phyloP scores from a whole-genome alignment of 2,329 filamentous ascomycete species.

The Xylaria sp. region DNA sequence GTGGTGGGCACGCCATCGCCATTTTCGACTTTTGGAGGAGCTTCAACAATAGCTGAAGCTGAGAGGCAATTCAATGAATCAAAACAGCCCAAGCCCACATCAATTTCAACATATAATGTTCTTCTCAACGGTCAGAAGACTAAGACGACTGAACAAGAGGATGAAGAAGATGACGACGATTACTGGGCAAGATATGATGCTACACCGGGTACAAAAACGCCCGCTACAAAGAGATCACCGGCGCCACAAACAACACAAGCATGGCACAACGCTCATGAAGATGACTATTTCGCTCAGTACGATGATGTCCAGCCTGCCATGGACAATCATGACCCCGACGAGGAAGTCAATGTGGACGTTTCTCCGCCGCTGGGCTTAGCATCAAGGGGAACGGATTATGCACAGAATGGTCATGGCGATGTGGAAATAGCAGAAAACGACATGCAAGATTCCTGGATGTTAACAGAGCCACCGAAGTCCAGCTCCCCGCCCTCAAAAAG shows the following conservation, averaged over 20 bases:
- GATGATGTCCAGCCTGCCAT: constrained; percentile 82
- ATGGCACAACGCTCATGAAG: constrained; percentile 62
- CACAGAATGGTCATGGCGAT: constrained; percentile 42
- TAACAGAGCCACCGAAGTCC: constrained; percentile 57
- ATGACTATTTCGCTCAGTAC: constrained; percentile 81
- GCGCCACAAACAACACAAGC: constrained; percentile 60
- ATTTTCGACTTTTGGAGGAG: constrained; percentile 65
- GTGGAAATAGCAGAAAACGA: constrained; percentile 51
- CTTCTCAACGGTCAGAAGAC: constrained; percentile 27
- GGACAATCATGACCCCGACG: constrained; percentile 84
- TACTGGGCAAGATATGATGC: constrained; percentile 85
- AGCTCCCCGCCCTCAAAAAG: constrained; percentile 53
- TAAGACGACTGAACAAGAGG: constrained; percentile 29
- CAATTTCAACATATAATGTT: constrained; percentile 33
- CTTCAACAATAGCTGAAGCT: constrained; percentile 66
- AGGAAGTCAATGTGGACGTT: constrained; percentile 59
- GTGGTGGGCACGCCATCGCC: constrained; percentile 67
- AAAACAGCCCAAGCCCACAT: constrained; percentile 43
- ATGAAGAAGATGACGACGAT: constrained; percentile 74
- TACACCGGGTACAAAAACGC: constrained; percentile 72
- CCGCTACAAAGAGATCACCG: constrained; percentile 70
- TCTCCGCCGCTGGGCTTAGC: constrained; percentile 54
- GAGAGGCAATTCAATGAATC: constrained; percentile 64
- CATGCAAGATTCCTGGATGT: constrained; percentile 57
- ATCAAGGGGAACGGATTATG: constrained; percentile 40